Conservation (phyloP, 805 yeast species). For the Starmerella sp. region DNA sequence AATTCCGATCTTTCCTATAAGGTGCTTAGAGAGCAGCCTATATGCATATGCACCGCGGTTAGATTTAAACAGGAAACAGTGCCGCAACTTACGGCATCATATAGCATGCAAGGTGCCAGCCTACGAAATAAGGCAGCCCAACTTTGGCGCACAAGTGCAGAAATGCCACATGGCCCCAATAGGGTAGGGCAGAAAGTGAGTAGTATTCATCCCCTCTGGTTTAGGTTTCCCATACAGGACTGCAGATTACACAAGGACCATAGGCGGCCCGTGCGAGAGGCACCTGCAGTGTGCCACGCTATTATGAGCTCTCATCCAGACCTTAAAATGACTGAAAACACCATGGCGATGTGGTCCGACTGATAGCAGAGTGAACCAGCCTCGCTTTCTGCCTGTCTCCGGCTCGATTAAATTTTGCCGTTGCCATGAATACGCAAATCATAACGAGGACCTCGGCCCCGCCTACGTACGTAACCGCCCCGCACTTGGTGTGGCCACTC, state of each 20-base stretch:
- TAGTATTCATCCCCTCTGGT: neutral
- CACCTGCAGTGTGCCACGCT: neutral
- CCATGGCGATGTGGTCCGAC: too few species aligned
- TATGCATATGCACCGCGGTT: too few species aligned
- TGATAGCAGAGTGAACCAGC: too few species aligned
- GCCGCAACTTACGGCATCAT: neutral
- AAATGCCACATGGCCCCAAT: slow-evolving; percentile 2
- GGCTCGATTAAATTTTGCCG: too few species aligned
- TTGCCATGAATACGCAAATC: too few species aligned
- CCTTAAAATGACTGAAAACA: too few species aligned
- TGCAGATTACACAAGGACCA: neutral
- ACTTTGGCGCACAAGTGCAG: neutral
- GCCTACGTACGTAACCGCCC: too few species aligned
- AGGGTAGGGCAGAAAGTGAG: neutral
- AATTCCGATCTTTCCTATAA: too few species aligned
- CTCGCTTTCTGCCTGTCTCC: too few species aligned
- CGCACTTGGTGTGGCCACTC: too few species aligned
- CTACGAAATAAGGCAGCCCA: neutral
- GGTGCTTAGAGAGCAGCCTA: too few species aligned
- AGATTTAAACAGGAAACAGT: neutral
- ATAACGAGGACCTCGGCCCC: too few species aligned
- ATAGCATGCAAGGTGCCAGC: neutral
- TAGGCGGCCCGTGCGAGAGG: neutral
- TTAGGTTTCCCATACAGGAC: neutral
- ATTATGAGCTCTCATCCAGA: neutral